Conservation (phyloP, 805 yeast genomes). For the Candida caryicola region DNA sequence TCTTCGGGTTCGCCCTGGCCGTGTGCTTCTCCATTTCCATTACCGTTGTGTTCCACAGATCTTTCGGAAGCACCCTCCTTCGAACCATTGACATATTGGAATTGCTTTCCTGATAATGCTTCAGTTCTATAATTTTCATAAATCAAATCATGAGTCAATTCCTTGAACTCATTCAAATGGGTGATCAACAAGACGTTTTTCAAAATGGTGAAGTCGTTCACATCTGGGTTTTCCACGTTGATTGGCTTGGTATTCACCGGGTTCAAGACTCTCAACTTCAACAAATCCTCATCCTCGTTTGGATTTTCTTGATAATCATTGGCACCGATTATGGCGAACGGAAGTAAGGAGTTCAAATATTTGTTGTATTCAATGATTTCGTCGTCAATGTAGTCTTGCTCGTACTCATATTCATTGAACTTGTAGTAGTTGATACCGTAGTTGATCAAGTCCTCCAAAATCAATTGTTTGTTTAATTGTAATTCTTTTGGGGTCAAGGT, state of each 20-base stretch:
- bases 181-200: constrained; percentile 78
- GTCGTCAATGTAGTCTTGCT: constrained; percentile 50
- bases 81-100: constrained; percentile 32
- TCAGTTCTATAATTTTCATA: constrained; percentile 90
- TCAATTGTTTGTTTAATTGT: constrained; percentile 66
- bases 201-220: constrained; percentile 76
- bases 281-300: constrained; percentile 36
- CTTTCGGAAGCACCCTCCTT: constrained; percentile 8
- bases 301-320: constrained; percentile 51
- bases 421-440: constrained; percentile 70
- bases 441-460: constrained; percentile 71
- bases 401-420: constrained; percentile 61
- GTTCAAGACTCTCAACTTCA: constrained; percentile 53
- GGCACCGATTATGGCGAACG: constrained; percentile 70
- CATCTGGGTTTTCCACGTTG: constrained; percentile 67
- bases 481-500: constrained; percentile 45
- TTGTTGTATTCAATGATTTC: constrained; percentile 66
- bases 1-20: constrained; percentile 12
- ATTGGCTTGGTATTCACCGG: constrained; percentile 51
- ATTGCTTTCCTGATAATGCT: constrained; percentile 65
- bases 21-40: constrained; percentile 2
- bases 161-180: constrained; percentile 85
- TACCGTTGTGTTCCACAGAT: not conserved
- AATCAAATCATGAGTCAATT: constrained; percentile 78
- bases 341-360: constrained; percentile 59